These are phyloP conservation scores for Solanum dulcamara DNA, from an alignment of 257 asterid species.

Conservation along the genomic window DNA sequence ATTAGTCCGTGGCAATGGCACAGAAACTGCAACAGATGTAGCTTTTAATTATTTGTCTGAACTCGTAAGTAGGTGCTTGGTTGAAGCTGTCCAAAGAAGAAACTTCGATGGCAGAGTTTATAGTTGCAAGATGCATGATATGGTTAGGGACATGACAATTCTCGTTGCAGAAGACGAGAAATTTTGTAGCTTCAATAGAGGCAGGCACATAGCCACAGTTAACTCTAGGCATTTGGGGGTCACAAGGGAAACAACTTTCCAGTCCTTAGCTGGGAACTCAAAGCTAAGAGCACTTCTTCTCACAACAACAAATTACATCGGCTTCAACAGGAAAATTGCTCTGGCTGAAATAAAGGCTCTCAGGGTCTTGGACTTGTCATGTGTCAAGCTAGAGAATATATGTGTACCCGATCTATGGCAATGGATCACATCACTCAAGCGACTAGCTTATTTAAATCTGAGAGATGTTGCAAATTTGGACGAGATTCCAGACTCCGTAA, in stretches of 20 bases:
- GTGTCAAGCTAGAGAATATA: not conserved
- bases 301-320: not conserved
- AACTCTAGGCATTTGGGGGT: constrained; percentile 17
- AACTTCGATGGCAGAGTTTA: constrained; percentile 10
- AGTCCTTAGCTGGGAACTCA: not conserved
- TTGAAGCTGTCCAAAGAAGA: constrained; percentile 6
- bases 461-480: not conserved
- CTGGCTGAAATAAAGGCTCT: constrained; percentile 16
- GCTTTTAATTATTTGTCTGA: constrained; percentile 5
- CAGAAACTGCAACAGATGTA: constrained; percentile 7
- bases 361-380: constrained; percentile 21
- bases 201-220: not conserved
- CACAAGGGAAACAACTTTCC: constrained; percentile 2
- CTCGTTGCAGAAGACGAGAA: constrained; percentile 6
- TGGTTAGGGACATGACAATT: constrained; percentile 17
- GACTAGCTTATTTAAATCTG: constrained; percentile 17
- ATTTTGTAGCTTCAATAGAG: constrained; percentile 5
- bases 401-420: constrained; percentile 9
- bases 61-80: constrained; percentile 14
- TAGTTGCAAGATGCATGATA: constrained; percentile 15
- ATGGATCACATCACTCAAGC: constrained; percentile 19
- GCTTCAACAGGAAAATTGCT: not conserved
- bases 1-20: constrained; percentile 2
- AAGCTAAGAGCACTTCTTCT: constrained; percentile 17
- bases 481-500: constrained; percentile 5